phyloP scores from a whole-genome alignment of 441 rosid genomes.

The Manihot esculenta region DNA sequence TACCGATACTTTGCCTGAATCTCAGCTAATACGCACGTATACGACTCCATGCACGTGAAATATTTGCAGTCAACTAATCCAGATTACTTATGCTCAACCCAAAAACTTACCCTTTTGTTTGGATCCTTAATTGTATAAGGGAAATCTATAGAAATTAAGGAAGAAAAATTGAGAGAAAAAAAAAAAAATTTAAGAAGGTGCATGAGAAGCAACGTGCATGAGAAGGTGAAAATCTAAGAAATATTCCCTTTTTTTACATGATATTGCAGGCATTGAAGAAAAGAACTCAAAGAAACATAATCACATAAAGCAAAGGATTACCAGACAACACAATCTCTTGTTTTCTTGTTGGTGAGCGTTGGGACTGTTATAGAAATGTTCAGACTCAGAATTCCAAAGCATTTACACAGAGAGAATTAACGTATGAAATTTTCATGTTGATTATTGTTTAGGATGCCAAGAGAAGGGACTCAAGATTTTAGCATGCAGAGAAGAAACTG shows the following conservation, averaged over 20 bases:
- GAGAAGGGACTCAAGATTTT: no score
- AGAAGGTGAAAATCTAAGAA: slow-evolving; percentile 15
- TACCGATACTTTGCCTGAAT: slow-evolving; percentile 22
- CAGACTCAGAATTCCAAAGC: no score
- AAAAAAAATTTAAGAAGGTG: background rate
- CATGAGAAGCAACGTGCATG: slow-evolving; percentile 27
- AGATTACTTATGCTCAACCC: background rate
- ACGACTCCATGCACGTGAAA: slow-evolving; percentile 8
- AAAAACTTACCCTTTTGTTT: no score
- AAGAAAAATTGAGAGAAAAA: background rate
- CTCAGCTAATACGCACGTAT: background rate
- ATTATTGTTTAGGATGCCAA: no score
- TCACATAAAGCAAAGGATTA: slow-evolving; percentile 8
- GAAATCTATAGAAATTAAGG: no score
- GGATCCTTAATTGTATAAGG: no score
- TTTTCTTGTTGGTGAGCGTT: no score
- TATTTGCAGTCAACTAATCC: background rate
- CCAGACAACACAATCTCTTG: slow-evolving; percentile 23
- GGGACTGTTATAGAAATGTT: no score
- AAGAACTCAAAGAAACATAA: slow-evolving; percentile 30
- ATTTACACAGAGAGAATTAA: no score
- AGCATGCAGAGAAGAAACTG: no score
- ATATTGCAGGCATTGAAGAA: slow-evolving; percentile 33
- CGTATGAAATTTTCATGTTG: no score
- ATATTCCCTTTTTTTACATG: slow-evolving; percentile 21